Conservation (phyloP, 2,329 filamentous ascomycete genomes). For the Raffaelea albimanens region DNA sequence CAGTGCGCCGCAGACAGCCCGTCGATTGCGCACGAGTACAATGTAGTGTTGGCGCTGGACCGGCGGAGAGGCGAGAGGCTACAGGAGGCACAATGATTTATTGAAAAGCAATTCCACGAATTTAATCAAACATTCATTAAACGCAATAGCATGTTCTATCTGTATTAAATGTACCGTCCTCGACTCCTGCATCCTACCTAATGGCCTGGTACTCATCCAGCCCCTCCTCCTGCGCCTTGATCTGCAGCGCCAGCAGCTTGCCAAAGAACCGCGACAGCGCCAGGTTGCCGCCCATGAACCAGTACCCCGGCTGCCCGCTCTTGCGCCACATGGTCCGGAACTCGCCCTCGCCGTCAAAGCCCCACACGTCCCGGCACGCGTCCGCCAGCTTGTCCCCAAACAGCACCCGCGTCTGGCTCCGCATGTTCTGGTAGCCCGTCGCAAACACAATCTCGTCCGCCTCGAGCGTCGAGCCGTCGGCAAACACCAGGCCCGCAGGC, state of each 20-base stretch:
- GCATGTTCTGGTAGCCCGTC: conserved; percentile 57
- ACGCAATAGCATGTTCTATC: too few species aligned
- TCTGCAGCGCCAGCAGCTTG: conserved; percentile 40
- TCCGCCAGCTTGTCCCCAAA: conserved; percentile 54
- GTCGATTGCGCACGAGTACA: conserved; percentile 10
- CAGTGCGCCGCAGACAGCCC: conserved; percentile 10
- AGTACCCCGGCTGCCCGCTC: conserved; percentile 54
- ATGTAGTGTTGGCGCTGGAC: conserved; percentile 11
- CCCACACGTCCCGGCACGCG: conserved; percentile 50
- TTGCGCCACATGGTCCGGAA: conserved; percentile 47
- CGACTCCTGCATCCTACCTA: too few species aligned
- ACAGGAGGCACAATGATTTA: neutral
- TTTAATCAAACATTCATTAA: too few species aligned
- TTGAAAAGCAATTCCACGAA: too few species aligned
- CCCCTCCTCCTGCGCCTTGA: conserved; percentile 28
- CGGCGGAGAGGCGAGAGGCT: neutral
- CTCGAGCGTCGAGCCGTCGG: conserved; percentile 38
- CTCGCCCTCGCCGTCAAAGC: conserved; percentile 47
- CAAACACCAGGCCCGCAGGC: conserved; percentile 28
- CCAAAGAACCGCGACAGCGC: conserved; percentile 53
- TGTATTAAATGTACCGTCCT: too few species aligned
- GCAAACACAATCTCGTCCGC: conserved; percentile 50
- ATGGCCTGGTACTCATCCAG: conserved; percentile 9
- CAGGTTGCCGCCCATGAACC: conserved; percentile 57
- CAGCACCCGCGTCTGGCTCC: conserved; percentile 46